Evolutionary conservation across 306 rosid species (phyloP), one percentile per base, ranked within the genome.

Genomic region (Mucuna pruriens): DNA sequence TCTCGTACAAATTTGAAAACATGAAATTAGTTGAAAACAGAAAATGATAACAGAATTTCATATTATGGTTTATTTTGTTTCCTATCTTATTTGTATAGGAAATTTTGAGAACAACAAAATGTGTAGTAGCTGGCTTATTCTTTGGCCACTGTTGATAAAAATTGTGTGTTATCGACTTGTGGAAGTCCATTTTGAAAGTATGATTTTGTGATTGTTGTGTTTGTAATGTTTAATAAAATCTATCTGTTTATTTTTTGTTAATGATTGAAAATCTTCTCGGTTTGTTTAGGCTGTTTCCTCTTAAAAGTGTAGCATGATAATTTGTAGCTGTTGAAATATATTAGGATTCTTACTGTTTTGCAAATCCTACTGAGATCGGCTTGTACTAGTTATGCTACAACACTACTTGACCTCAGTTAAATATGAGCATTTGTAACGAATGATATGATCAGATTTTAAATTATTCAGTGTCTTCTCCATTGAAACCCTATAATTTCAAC

Each of bases 331-430:
- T 16, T 78, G 68, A 45, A 22, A 39, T 67, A 9, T 23, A 23
- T 38, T 51, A 38, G 33, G 76, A 52, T 38, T 52, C 57, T 78
- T 52, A 38, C 23, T 9, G 58, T 61, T 76, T 62, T 62, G 11
- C 17, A 31, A 17, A 5, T 25, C 58, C 44, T 19, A 10, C 13
- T 31, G 36, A 76, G 25, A 12, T 77, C 9, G 65, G 40, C 19
- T 48, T 65, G 40, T 49, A 52, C 52, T 33, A 63, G 60, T 45
- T 36, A 64, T 48, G 65, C 74, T 65, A 22, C 39, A 20, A 7
- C 54, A 15, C 19, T 65, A 20, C 20, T 49, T 48, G 64, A 23
- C 3, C 64, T 48, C 6, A 23, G 12, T 63, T 7, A 48, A 62
- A 48, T 63, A 20, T n/a, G n/a, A 31, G 34, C 42, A 44, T 60